A percentile compares a stretch with the other conserved stretches of the same genome.
These are phyloP conservation scores for Aureobasidium sp. DNA, from an alignment of 2,329 filamentous ascomycete genomes.

Conservation along the genomic window DNA sequence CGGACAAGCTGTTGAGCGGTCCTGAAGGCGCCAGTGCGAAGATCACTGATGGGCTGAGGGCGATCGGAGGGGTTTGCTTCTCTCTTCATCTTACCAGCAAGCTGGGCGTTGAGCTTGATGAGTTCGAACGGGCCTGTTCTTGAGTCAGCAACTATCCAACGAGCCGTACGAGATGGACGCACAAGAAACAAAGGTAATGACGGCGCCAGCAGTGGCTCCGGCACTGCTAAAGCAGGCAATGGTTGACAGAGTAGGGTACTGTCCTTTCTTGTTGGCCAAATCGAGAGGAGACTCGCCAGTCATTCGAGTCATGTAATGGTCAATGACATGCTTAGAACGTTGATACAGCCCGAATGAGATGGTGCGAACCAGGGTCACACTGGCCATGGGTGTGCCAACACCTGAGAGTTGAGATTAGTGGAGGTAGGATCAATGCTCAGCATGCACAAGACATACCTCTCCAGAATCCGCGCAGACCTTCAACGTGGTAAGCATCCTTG, in stretches of 20 bases:
- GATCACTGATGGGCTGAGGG: conserved; percentile 11
- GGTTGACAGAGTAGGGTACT: conserved; percentile 65
- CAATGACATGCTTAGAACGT: conserved; percentile 66
- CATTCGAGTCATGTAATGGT: conserved; percentile 58
- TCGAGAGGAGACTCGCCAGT: conserved; percentile 65
- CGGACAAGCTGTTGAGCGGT: conserved; percentile 72
- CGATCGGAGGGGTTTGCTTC: conserved; percentile 20
- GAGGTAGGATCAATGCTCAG: background rate
- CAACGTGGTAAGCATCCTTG: conserved; percentile 61
- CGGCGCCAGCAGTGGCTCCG: conserved; percentile 70
- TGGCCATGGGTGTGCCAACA: conserved; percentile 72
- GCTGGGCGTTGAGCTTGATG: conserved; percentile 82
- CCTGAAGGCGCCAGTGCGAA: conserved; percentile 26
- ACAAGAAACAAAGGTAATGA: conserved; percentile 75
- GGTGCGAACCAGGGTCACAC: conserved; percentile 69
- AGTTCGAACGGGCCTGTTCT: conserved; percentile 70
- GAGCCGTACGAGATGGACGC: conserved; percentile 16
- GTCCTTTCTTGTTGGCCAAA: conserved; percentile 63
- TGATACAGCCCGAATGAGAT: conserved; percentile 76
- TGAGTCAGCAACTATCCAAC: background rate
- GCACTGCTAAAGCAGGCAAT: conserved; percentile 70
- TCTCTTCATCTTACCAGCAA: conserved; percentile 66
- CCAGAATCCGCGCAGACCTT: conserved; percentile 46
- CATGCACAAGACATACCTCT: conserved; percentile 39
- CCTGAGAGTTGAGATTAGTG: conserved; percentile 39